These are phyloP conservation scores for Ceratocystis cubensis DNA, from an alignment of 2,329 filamentous ascomycete species.

Conservation along the genomic window DNA sequence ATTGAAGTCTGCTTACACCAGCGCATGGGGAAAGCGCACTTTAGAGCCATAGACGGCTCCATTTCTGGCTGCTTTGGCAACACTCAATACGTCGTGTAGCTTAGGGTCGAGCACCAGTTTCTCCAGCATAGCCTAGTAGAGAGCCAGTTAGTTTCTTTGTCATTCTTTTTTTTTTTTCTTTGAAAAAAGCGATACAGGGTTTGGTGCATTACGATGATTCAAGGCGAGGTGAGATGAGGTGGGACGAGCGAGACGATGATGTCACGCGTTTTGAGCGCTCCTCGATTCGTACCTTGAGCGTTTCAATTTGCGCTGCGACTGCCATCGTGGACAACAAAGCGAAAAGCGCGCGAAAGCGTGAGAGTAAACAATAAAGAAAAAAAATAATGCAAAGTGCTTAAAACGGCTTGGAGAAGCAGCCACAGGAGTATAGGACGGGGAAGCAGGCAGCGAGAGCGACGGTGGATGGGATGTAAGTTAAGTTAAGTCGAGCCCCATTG, in stretches of 20 bases:
- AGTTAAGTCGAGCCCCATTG: not conserved
- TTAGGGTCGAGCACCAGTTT: slow-evolving; percentile 66
- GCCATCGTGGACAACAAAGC: slow-evolving; percentile 3
- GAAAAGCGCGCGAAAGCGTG: not conserved
- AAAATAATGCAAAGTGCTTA: not conserved
- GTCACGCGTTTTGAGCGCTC: slow-evolving; percentile 8
- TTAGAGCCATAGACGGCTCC: slow-evolving; percentile 93
- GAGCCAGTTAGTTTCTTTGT: not conserved
- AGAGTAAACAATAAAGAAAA: not conserved
- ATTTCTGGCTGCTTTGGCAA: slow-evolving; percentile 91
- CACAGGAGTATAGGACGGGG: too few relatives aligned
- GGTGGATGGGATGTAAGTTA: not conserved
- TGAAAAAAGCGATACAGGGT: not conserved
- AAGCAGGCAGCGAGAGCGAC: not conserved
- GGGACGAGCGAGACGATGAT: not conserved
- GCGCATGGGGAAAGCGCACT: slow-evolving; percentile 93
- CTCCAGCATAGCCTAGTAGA: slow-evolving; percentile 53
- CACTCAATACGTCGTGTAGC: slow-evolving; percentile 70
- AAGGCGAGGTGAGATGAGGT: not conserved
- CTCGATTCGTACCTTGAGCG: slow-evolving; percentile 13
- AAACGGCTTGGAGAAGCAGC: not conserved
- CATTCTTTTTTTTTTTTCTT: too few relatives aligned
- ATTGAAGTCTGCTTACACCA: slow-evolving; percentile 51
- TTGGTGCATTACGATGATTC: not conserved
- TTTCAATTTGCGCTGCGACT: slow-evolving; percentile 14